A percentile compares a stretch with the other conserved stretches of the same genome.
phyloP scores from a whole-genome alignment of 148 eudicot species.

The Oxyria digyna region DNA sequence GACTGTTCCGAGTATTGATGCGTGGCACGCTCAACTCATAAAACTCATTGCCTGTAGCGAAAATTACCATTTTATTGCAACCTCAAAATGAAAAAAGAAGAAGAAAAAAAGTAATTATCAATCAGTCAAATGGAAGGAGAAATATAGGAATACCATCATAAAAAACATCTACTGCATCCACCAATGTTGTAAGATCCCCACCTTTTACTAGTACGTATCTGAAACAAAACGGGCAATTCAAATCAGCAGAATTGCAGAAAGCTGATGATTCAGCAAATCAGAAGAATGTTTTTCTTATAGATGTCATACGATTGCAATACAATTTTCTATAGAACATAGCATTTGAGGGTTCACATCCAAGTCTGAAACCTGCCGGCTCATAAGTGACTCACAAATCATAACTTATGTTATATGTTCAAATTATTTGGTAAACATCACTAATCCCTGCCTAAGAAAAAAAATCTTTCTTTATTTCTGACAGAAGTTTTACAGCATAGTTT shows the following conservation, averaged over 20 bases:
- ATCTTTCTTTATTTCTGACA: neutral
- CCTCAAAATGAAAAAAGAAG: neutral
- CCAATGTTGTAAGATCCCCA: slow-evolving; percentile 63
- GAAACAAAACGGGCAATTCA: slow-evolving; percentile 2
- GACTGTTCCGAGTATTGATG: slow-evolving; percentile 64
- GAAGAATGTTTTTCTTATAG: neutral
- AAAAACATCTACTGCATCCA: slow-evolving; percentile 81
- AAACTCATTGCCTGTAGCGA: slow-evolving; percentile 43
- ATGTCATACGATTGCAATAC: neutral
- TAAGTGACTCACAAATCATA: neutral
- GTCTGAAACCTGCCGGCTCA: neutral
- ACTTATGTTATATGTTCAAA: neutral
- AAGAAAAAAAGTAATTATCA: neutral
- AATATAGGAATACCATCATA: slow-evolving; percentile 62
- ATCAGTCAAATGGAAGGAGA: neutral
- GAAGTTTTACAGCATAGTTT: neutral
- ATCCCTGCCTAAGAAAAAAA: neutral
- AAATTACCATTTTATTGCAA: neutral
- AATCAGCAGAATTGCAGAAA: neutral
- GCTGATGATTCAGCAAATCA: neutral
- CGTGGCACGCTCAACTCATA: slow-evolving; percentile 68
- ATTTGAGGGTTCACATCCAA: neutral
- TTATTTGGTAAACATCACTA: neutral
- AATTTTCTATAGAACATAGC: neutral
- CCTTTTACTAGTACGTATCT: slow-evolving; percentile 97